phyloP scores from a whole-genome alignment of 2,329 filamentous ascomycete species.

The Cladophialophora carrionii region DNA sequence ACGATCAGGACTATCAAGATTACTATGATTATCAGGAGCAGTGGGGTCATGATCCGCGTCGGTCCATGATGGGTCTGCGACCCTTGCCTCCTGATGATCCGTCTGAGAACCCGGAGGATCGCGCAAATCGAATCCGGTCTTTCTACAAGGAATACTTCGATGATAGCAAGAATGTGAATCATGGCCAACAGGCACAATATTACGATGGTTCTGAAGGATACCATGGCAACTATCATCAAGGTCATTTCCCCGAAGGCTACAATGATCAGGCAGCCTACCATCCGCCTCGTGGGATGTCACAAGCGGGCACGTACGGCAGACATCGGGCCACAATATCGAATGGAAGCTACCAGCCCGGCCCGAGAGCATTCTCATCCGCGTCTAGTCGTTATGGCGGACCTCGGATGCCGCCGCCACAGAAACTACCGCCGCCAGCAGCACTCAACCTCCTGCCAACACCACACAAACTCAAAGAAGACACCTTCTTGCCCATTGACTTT shows the following conservation, averaged over 20 bases:
- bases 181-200: constrained; percentile 71
- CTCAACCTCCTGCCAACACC: constrained; percentile 82
- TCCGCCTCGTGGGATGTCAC: constrained; percentile 45
- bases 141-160: constrained; percentile 99
- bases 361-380: constrained; percentile 68
- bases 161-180: constrained; percentile 65
- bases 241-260: constrained; percentile 50
- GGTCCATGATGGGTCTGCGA: constrained; percentile 68
- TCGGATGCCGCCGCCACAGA: constrained; percentile 57
- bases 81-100: constrained; percentile 86
- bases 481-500: constrained; percentile 78
- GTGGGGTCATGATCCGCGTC: constrained; percentile 48
- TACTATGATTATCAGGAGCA: constrained; percentile 34
- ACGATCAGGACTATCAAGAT: constrained; percentile 26
- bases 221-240: constrained; percentile 57
- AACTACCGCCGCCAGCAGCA: constrained; percentile 71
- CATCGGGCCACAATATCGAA: constrained; percentile 38
- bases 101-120: constrained; percentile 86
- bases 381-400: constrained; percentile 51
- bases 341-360: constrained; percentile 55
- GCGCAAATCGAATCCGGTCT: constrained; percentile 93
- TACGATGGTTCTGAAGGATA: constrained; percentile 71
- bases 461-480: constrained; percentile 79
- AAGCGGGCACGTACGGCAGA: constrained; percentile 41
- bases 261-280: constrained; percentile 41